These are phyloP conservation scores for Rhododendron molle DNA, from an alignment of 148 eudicot species.

Conservation along the genomic window DNA sequence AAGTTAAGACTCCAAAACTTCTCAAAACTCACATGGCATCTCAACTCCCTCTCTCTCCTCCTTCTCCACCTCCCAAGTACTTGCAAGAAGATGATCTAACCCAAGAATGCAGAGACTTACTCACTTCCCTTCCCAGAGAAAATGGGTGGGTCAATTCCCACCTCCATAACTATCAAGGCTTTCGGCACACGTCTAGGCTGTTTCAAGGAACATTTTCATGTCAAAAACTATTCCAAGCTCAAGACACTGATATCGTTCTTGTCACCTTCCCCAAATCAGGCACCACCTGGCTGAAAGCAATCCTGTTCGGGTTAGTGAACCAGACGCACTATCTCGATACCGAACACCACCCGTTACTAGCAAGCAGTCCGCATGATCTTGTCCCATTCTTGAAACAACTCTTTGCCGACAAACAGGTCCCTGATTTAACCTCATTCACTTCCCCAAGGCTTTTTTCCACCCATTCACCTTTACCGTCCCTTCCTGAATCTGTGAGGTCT, in stretches of 20 bases:
- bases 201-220: conserved; percentile 11
- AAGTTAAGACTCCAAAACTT: neutral
- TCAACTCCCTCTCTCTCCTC: neutral
- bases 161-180: conserved; percentile 14
- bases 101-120: conserved; percentile 24
- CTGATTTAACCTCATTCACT: conserved; percentile 1
- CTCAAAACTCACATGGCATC: conserved; percentile 8
- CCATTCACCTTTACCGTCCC: neutral
- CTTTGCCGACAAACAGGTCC: neutral
- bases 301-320: conserved; percentile 15
- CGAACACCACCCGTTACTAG: conserved; percentile 4
- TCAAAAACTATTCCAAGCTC: conserved; percentile 14
- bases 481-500: too few relatives aligned
- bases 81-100: conserved; percentile 21
- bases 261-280: conserved; percentile 16
- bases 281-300: conserved; percentile 23
- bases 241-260: conserved; percentile 7
- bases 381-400: conserved; percentile 17
- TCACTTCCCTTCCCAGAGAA: conserved; percentile 31
- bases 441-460: conserved; percentile 19
- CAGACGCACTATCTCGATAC: neutral
- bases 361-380: conserved; percentile 10
- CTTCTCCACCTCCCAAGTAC: conserved; percentile 4
- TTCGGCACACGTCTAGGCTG: conserved; percentile 1
- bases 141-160: conserved; percentile 21